Conservation (phyloP, 306 rosid genomes). For the Fragaria nilgerrensis region DNA sequence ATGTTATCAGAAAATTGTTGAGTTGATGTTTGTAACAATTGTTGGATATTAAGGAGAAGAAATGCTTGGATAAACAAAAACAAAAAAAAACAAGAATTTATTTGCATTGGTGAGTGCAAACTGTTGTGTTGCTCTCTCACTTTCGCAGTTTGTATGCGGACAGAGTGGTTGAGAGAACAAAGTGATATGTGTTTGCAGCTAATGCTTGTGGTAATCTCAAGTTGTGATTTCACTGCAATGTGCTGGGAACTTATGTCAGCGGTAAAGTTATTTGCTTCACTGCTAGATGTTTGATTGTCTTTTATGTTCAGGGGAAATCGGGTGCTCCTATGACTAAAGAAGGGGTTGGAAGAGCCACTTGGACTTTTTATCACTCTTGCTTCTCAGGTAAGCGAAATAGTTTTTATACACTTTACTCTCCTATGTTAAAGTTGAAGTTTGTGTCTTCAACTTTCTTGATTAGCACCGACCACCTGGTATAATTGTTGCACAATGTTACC, state of each 20-base stretch:
- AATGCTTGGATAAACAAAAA: too few relatives aligned
- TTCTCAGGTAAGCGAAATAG: slow-evolving; percentile 62
- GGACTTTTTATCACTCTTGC: slow-evolving; percentile 95
- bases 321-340: slow-evolving; percentile 58
- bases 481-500: neutral
- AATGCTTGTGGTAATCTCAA: too few relatives aligned
- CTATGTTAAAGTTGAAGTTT: neutral
- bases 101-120: too few relatives aligned
- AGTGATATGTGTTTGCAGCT: too few relatives aligned
- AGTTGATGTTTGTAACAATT: neutral
- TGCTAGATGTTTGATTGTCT: slow-evolving; percentile 2
- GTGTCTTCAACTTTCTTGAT: neutral
- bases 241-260: neutral
- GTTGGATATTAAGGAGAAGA: too few relatives aligned
- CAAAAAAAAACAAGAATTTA: too few relatives aligned
- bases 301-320: slow-evolving; percentile 46
- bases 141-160: too few relatives aligned
- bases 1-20: neutral
- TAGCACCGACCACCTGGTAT: neutral
- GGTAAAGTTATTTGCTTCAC: neutral
- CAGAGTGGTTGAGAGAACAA: too few relatives aligned
- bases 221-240: neutral
- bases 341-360: slow-evolving; percentile 86
- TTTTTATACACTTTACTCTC: neutral
- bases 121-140: too few relatives aligned